Conservation (phyloP, 352 stramenopile species). For the Elongisporangium prolatum region DNA sequence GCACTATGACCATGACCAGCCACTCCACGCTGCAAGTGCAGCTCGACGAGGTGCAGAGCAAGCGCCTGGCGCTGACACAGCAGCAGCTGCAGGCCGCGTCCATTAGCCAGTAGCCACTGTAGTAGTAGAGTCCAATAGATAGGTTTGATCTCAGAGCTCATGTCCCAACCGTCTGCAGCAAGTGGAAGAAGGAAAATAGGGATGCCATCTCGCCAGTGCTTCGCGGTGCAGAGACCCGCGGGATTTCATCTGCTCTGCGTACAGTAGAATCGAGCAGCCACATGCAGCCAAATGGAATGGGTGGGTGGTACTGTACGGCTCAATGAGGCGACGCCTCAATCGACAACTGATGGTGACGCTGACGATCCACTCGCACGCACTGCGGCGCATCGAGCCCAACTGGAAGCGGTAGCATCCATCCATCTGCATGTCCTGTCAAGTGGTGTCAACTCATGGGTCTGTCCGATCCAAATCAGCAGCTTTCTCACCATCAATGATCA, state of each 20-base stretch:
- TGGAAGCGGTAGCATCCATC: background rate
- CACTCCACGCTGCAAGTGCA: slow-evolving; percentile 22
- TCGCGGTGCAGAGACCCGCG: no score
- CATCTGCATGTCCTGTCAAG: background rate
- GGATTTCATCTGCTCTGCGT: background rate
- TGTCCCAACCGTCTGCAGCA: background rate
- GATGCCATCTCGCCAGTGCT: no score
- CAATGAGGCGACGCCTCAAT: background rate
- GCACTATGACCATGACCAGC: slow-evolving; percentile 24
- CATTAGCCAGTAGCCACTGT: background rate
- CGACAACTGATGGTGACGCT: background rate
- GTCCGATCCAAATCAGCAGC: no score
- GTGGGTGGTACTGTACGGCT: background rate
- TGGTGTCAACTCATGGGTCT: no score
- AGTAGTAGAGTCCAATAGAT: background rate
- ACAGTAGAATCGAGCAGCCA: background rate
- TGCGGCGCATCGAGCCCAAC: background rate
- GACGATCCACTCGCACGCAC: background rate
- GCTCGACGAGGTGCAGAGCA: slow-evolving; percentile 25
- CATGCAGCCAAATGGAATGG: background rate
- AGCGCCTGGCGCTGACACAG: background rate
- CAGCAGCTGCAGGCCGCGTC: background rate
- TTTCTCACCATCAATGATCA: no score
- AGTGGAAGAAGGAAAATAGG: no score
- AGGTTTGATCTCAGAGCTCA: background rate